Base-by-base conservation (phyloP, 768 basidiomycete genomes). In the Russula olivacea region DNA sequence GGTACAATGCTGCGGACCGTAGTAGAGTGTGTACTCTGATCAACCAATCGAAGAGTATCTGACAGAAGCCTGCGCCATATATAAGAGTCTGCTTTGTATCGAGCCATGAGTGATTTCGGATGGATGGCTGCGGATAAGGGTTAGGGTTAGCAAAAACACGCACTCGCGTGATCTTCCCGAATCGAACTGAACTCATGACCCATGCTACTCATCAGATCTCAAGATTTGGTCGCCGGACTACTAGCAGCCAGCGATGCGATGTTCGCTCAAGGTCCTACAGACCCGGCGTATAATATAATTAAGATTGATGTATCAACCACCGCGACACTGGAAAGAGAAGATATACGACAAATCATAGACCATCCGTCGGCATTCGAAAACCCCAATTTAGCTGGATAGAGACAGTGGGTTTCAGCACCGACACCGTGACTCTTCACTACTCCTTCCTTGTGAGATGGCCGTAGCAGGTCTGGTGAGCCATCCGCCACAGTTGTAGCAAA, bases 401-500 rank as follows among this genome's bases (percentile, higher is more conserved):
- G 36, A 53, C 21, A 4, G 6, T 1, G 7, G 5, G 25, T 45
- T 45, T 51, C 21, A 48, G 38, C 38, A 40, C 38, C 38, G 38
- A 40, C 38, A 40, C 15, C 15, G 36, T 36, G 36, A 12, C 12
- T 12, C 11, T 12, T 36, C 36, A 12, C 4, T 0, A 12, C 12
- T 36, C 12, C 36, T 14, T 36, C 36, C 36, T 36, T 36, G 36
- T 36, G 12, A 3, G 36, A 36, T 36, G 36, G 12, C 12, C 3
- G 36, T 36, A 36, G 36, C 36, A 12, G 36, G 36, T 36, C 36
- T 36, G 36, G 36, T 12, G 36, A 12, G 36, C 36, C 36, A 36
- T 23, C 70, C 70, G 9, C 80, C 79, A 54, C 82, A 84, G 12
- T 69, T 30, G 56, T 83, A 83, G 66, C 82, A 84, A 66, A 83